These are phyloP conservation scores for Cyclocybe aegerita DNA, from an alignment of 768 basidiomycete genomes.

Conservation along the genomic window DNA sequence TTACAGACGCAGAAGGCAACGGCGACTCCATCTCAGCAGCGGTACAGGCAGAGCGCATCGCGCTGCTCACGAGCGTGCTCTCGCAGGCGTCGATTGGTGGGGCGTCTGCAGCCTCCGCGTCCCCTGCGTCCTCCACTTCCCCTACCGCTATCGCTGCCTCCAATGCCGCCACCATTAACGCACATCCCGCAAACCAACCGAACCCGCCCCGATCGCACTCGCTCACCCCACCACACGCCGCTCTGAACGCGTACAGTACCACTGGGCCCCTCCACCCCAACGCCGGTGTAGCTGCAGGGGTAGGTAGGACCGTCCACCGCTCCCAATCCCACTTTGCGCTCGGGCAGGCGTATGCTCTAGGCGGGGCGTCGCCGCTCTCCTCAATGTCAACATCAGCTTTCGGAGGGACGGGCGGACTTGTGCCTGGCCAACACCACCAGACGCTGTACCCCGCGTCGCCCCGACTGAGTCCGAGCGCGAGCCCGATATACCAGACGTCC, in stretches of 20 bases:
- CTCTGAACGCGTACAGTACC: constrained; percentile 11
- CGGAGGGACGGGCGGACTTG: not conserved
- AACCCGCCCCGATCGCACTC: constrained; percentile 40
- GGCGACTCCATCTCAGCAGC: constrained; percentile 84
- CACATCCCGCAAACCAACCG: not conserved
- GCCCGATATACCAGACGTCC: constrained; percentile 74
- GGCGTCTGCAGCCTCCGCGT: not conserved
- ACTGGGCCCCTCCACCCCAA: constrained; percentile 24
- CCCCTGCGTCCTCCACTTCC: too few species aligned
- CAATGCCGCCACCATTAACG: too few species aligned
- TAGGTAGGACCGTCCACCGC: constrained; percentile 40
- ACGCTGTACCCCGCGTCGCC: constrained; percentile 21
- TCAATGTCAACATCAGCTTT: constrained; percentile 12
- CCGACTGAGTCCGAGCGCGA: too few species aligned
- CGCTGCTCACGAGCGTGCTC: constrained; percentile 73
- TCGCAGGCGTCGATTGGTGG: constrained; percentile 46
- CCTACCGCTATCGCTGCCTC: too few species aligned
- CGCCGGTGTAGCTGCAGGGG: constrained; percentile 1
- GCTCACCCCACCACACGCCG: constrained; percentile 43
- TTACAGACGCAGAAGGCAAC: constrained; percentile 80
- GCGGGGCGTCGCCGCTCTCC: not conserved
- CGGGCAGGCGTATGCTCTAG: constrained; percentile 38
- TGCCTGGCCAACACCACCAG: too few species aligned
- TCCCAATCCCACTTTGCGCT: constrained; percentile 53
- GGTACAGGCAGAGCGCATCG: constrained; percentile 83